Percentiles rank a stretch among this genome's conserved stretches.
Conservation (phyloP, 2,329 filamentous ascomycete genomes). For the Beauveria rudraprayagi region DNA sequence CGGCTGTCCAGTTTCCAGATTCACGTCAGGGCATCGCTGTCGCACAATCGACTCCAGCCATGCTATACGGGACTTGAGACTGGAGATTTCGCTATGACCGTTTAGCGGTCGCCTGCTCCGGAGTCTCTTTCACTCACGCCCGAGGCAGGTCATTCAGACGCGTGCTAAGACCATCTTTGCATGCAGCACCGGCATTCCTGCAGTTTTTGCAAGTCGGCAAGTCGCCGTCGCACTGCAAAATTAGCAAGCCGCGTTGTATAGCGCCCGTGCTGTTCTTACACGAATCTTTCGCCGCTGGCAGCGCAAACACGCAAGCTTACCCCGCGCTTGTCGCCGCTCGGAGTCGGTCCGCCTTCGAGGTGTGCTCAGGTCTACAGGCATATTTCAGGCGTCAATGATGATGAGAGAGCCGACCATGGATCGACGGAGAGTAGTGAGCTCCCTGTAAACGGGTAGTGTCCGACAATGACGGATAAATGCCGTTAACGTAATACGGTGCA, state of each 20-base stretch:
- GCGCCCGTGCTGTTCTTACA: constrained; percentile 20
- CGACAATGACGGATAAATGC: not conserved
- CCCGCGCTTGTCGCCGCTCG: constrained; percentile 19
- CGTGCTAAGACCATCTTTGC: constrained; percentile 36
- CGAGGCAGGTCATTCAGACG: constrained; percentile 32
- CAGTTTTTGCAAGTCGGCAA: constrained; percentile 35
- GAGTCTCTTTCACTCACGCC: constrained; percentile 24
- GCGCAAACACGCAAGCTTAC: constrained; percentile 24
- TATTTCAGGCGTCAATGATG: not conserved
- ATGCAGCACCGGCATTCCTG: constrained; percentile 31
- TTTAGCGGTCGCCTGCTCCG: not conserved
- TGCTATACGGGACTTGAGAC: constrained; percentile 31
- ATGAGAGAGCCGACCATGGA: not conserved
- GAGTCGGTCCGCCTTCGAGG: constrained; percentile 13
- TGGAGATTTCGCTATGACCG: constrained; percentile 19
- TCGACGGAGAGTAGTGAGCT: not conserved
- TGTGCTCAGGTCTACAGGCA: not conserved
- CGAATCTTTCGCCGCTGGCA: constrained; percentile 44
- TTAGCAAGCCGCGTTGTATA: not conserved
- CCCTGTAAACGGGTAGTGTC: not conserved
- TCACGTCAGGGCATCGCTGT: constrained; percentile 33
- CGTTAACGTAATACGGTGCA: not conserved
- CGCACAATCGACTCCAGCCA: constrained; percentile 40
- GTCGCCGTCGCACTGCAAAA: constrained; percentile 34
- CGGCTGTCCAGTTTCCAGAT: constrained; percentile 20